Evolutionary conservation across 306 rosid species (phyloP), one percentile per base, ranked within the genome.

Genomic region (Ziziphus jujuba): DNA sequence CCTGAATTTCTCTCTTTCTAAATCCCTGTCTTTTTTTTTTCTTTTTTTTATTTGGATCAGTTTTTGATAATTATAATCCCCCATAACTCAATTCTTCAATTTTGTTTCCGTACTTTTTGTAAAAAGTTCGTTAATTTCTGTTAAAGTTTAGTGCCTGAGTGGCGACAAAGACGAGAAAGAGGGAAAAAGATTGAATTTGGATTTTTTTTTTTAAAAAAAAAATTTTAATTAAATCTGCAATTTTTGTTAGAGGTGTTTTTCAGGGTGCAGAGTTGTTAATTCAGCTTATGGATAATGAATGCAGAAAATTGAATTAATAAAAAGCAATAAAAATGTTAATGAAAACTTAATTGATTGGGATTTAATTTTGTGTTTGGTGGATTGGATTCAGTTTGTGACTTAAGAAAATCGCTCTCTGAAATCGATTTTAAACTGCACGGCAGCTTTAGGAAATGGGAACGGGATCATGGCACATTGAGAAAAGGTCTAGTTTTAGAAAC

Each of bases 391-490:
- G 21, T 54, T 55, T 4, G 17, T 7, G 56, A 50, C 1, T 50
- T 20, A 16, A n/a, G 5, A 49, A 50, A 17, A 55, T 4, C 12
- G 45, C 23, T 31, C 28, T n/a, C 15, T 23, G 40, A 45, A 62
- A 62, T 45, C 20, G 14, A n/a, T 43, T 14, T 45, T 35, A 1
- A 69, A 58, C 72, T 56, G 25, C 38, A 61, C 49, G 56, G 40
- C 60, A 58, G 74, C 61, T 71, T 51, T 7, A 43, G 70, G 66
- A 76, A 48, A 93, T 93, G 99, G 89, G 59, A 33, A 75, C 97
- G 28, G 80, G 71, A 56, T 34, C 66, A 28, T 93, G 97, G 99
- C 76, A 75, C 54, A 19, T 83, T 44, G 92, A 83, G 74, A 57
- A 54, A 56, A 83, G 97, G 75, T 31, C 52, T 5, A 36, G 56